Evolutionary conservation across 2,329 filamentous ascomycete species (phyloP), one percentile per base, ranked within the genome.

Genomic region (Aspergillus vadensis): DNA sequence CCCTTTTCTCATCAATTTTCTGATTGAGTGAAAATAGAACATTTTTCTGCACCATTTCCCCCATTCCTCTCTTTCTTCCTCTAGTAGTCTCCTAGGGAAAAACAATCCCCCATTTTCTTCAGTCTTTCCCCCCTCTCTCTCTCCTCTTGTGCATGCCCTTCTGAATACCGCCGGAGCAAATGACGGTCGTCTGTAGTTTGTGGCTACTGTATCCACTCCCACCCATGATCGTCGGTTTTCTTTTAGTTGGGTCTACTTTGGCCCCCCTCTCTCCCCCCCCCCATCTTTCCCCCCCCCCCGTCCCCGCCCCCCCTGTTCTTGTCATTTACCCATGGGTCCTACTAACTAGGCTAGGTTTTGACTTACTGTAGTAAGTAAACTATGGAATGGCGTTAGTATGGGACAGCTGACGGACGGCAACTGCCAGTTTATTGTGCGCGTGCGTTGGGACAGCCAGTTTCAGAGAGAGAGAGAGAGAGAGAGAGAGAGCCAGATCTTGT

Each of bases 181-280:
- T 59, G 64, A 64, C 63, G 64, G 61, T 65, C 58, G 50, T 65
- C 59, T 57, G 56, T 66, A 65, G 65, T 61, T 64, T 66, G 59
- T 66, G 66, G 64, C 60, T 67, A 59, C 57, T 53, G 63, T 65
- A 65, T 58, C 67, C 63, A 67, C 65, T 60, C 55, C 55, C 62
- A 59, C 59, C 63, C 62, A 67, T 62, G 67, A 70, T 70, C 67
- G 66, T 68, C 67, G 55, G 51, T 62, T 60, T 55, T 58, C 32
- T 41, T 30, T 41, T 30, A 30, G 27, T 12, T 43, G 32, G 39
- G 44, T 27, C 21, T 43, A 36, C 32, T 36, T 36, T 36, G 32
- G 32, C 32, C 41, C 19, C 27, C 32, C 38, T 23, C 50, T 51
- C 55, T 41, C 62, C 53, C 56, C 59, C 54, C 60, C 44, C 30